Conservation (phyloP, 2,329 filamentous ascomycete genomes). For the Aspergillus vadensis region DNA sequence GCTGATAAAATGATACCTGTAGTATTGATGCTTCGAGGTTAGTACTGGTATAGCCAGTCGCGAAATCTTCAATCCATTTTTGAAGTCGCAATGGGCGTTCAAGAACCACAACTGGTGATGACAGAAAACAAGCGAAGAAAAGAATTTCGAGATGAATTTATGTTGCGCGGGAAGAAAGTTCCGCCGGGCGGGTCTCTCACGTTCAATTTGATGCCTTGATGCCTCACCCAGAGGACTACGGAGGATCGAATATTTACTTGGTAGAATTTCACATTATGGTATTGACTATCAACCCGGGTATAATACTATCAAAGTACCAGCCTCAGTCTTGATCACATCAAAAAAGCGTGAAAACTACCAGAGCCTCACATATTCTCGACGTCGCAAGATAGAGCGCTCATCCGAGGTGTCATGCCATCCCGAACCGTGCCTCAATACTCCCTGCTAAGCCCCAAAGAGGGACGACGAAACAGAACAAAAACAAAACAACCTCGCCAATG, state of each 20-base stretch:
- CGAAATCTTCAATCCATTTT: not conserved
- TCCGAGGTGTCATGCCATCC: not conserved
- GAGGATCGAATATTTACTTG: not conserved
- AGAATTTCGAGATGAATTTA: constrained; percentile 3
- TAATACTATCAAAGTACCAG: constrained; percentile 9
- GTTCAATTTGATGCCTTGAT: not conserved
- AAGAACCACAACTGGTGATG: not conserved
- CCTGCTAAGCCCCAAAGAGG: not conserved
- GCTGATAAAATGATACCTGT: not conserved
- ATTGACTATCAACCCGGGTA: not conserved
- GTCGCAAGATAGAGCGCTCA: not conserved
- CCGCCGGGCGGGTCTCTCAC: not conserved
- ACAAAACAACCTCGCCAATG: not conserved
- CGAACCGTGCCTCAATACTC: not conserved
- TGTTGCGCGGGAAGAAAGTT: not conserved
- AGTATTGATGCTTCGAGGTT: not conserved
- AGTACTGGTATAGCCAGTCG: not conserved
- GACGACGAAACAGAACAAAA: not conserved
- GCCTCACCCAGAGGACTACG: not conserved
- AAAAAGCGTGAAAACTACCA: constrained; percentile 1
- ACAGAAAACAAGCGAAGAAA: not conserved
- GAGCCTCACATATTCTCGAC: constrained; percentile 3
- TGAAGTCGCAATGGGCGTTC: not conserved
- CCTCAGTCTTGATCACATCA: not conserved
- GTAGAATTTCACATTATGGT: not conserved